Conservation (phyloP, 768 basidiomycete species). For the Tricholoma bakamatsutake region DNA sequence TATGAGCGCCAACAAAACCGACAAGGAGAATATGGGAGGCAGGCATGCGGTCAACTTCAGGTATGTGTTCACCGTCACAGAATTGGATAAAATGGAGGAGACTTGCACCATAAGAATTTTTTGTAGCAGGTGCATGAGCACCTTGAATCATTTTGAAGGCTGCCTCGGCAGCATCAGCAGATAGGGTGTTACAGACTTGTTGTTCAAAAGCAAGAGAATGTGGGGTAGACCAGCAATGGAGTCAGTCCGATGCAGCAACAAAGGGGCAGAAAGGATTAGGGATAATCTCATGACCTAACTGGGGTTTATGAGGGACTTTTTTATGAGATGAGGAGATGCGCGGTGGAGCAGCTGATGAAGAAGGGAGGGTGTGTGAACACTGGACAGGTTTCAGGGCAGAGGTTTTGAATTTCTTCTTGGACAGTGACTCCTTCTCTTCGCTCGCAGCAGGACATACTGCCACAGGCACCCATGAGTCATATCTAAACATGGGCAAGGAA, state of each 20-base stretch:
- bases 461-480: no score
- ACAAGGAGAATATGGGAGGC: conserved; percentile 24
- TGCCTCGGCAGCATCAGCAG: background rate
- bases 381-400: no score
- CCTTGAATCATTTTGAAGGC: background rate
- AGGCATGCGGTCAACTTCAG: conserved; percentile 26
- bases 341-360: no score
- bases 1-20: conserved; percentile 19
- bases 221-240: background rate
- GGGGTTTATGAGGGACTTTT: background rate
- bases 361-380: no score
- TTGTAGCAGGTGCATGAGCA: no score
- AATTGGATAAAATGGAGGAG: no score
- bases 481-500: no score
- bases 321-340: background rate
- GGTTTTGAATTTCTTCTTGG: no score
- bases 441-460: no score
- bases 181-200: no score
- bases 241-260: background rate
- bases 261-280: background rate
- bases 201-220: background rate
- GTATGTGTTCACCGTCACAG: conserved; percentile 18
- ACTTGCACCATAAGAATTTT: no score
- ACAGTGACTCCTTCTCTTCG: no score
- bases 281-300: background rate